Evolutionary conservation across 1,284 basidiomycete genomes (phyloP), one percentile per base, ranked within the genome.

Genomic region (Microbotryum saponariae): DNA sequence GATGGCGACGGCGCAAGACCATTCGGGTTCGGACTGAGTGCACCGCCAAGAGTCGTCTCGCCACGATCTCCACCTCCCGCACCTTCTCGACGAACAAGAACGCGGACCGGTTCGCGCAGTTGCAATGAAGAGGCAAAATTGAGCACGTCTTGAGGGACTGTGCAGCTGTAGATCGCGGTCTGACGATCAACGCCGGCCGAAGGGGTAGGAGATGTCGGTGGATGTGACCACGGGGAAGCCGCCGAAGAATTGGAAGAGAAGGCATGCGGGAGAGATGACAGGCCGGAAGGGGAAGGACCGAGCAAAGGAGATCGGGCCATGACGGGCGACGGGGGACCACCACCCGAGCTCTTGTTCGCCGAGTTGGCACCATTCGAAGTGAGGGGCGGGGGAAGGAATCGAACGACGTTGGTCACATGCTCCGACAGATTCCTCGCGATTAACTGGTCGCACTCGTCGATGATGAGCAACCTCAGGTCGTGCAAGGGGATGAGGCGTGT

Each of bases 361-460:
- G 37, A 42, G 16, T 18, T 42, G 37, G 37, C 14, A 18, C 37
- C 37, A 18, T 42, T 42, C 37, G 37, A 42, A 42, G 37, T 42
- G 55, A 27, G 50, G 59, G 16, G 54, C 47, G 33, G 81, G 21
- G 93, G 94, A 21, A 98, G 79, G 48, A 93, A 79, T 65, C 91
- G 90, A 69, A 93, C 88, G 70, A 97, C 88, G 70, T 85, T 89
- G 75, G 91, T 86, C 25, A 98, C 93, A 73, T 88, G 90, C 62
- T 98, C 94, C 70, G 96, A 91, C 61, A 97, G 78, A 74, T 97
- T 97, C 58, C 94, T 85, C 9, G 94, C 93, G 73, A 98, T 96
- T 66, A 98, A 78, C 75, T 97, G 96, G 74, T 98, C 94, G 48
- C 97, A 93, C 74, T 98, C 94, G 73, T 98, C 94, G 21, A 98